Evolutionary conservation across 1,284 basidiomycete species (phyloP).

Genomic region (Cystobasidium slooffiae): DNA sequence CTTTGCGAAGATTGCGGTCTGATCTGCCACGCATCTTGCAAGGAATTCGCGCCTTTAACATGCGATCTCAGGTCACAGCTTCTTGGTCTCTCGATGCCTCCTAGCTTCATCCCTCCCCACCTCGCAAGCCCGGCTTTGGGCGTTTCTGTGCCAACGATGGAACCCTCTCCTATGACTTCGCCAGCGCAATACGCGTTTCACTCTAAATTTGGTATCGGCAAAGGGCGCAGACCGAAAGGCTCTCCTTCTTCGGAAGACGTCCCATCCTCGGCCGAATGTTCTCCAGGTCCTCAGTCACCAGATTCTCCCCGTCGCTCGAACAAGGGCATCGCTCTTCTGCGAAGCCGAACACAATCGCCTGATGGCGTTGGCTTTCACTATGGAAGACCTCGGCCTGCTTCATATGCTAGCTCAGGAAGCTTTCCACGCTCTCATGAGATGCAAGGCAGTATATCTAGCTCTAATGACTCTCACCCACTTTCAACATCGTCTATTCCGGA

Average conservation of each 20-base stretch:
- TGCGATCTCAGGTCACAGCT: conserved; percentile 77
- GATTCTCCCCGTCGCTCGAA: conserved; percentile 5
- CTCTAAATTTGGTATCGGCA: conserved; percentile 42
- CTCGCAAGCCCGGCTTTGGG: conserved; percentile 10
- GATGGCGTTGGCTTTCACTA: conserved; percentile 13
- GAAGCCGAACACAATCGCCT: conserved; percentile 20
- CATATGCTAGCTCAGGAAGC: conserved; percentile 34
- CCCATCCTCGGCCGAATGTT: conserved; percentile 14
- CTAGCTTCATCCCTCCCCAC: conserved; percentile 47
- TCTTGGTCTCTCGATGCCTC: conserved; percentile 50
- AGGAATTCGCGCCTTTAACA: conserved; percentile 70
- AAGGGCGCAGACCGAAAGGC: conserved; percentile 20
- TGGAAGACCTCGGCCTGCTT: conserved; percentile 18
- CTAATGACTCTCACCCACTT: conserved; percentile 32
- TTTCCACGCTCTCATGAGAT: conserved; percentile 31
- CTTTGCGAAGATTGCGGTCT: conserved; percentile 87
- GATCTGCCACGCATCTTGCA: conserved; percentile 82
- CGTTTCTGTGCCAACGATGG: conserved; percentile 23
- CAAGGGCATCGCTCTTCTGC: conserved; percentile 24
- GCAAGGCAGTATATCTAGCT: conserved; percentile 34
- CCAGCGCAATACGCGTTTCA: conserved; percentile 40
- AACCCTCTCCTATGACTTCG: conserved; percentile 25
- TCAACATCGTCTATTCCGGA: conserved; percentile 27
- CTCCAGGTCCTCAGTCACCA: conserved; percentile 10
- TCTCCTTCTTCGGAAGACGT: conserved; percentile 11